Evolutionary conservation across 1,284 basidiomycete genomes (phyloP), one percentile per base, ranked within the genome.

Genomic region (Papiliotrema flavescens): DNA sequence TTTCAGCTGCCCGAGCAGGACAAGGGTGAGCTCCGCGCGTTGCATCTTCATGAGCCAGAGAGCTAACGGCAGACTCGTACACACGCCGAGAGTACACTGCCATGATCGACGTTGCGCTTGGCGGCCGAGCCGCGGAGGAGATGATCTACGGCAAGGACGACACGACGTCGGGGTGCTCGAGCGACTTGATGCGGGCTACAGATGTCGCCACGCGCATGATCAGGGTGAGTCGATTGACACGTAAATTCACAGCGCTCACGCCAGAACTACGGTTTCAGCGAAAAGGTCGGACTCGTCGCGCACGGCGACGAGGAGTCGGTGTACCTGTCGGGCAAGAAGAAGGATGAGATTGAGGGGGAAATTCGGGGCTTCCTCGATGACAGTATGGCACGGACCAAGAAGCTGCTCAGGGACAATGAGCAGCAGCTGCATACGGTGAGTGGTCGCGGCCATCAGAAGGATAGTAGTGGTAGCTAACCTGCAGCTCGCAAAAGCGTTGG

Each of bases 101-200:
- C 14, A 75, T 75, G 70, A 90, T 97, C 61, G 93, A 95, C 74
- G 92, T 96, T 19, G 85, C 84, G 39, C 89, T 96, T 82, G 92
- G 91, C 34, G 92, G 94, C 20, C 86, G 94, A 53, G 89, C 92
- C 4, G 94, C 93, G 22, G 93, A 97, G 75, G 90, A 90, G 78
- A 75, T 97, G 63, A 85, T 96, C 62, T 95, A 90, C 71, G 94
- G 93, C 4, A 75, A 83, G 59, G 89, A 94, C 57, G 88, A 90
- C 64, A 84, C 92, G 40, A 90, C 90, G 3, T 90, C 88, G 58
- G 92, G 93, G n/a, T 90, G 90, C 49, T 88, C 86, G 51, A 89
- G 86, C 59, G 93, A 97, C 76, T 83, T 97, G 49, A 80, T 80
- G 61, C 80, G 81, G 45, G 93, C 93, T 2, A 94, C 90, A 3